phyloP scores from a whole-genome alignment of 2,329 filamentous ascomycete species.

The Fusarium sp. region DNA sequence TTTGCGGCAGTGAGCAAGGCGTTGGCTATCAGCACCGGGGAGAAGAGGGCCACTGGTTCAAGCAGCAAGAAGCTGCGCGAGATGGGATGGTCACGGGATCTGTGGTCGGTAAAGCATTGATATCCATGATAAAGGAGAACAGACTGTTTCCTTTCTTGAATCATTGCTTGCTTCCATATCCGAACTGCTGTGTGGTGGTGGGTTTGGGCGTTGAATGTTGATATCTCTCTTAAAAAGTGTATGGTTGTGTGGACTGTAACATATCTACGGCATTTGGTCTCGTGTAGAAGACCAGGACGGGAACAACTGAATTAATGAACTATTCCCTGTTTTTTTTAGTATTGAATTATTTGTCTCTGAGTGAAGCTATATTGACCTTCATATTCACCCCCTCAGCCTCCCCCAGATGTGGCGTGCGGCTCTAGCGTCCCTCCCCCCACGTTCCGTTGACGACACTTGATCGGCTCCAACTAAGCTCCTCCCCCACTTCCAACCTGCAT shows the following conservation, averaged over 20 bases:
- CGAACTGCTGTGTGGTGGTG: not conserved
- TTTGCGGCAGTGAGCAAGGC: conserved; percentile 81
- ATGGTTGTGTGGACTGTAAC: conserved; percentile 28
- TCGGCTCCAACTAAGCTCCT: not conserved
- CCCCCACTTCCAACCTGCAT: conserved; percentile 25
- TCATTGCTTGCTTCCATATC: conserved; percentile 1
- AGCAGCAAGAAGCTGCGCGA: conserved; percentile 67
- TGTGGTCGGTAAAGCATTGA: conserved; percentile 63
- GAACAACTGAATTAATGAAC: conserved; percentile 14
- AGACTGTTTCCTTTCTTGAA: not conserved
- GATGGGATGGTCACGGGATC: conserved; percentile 68
- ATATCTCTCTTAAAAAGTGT: conserved; percentile 15
- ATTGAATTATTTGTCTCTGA: not conserved
- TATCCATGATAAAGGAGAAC: not conserved
- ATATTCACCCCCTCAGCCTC: not conserved
- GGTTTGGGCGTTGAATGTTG: conserved; percentile 26
- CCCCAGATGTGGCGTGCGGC: not conserved
- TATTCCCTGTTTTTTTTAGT: not conserved
- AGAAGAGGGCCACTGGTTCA: conserved; percentile 60
- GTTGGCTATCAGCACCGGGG: conserved; percentile 63
- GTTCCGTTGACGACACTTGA: conserved; percentile 3
- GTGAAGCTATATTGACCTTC: not conserved
- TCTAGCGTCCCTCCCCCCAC: conserved; percentile 19
- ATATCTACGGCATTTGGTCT: conserved; percentile 16
- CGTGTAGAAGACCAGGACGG: conserved; percentile 13